Base-by-base conservation (phyloP, 805 yeast genomes). In the Metschnikowia kunwiensis region DNA sequence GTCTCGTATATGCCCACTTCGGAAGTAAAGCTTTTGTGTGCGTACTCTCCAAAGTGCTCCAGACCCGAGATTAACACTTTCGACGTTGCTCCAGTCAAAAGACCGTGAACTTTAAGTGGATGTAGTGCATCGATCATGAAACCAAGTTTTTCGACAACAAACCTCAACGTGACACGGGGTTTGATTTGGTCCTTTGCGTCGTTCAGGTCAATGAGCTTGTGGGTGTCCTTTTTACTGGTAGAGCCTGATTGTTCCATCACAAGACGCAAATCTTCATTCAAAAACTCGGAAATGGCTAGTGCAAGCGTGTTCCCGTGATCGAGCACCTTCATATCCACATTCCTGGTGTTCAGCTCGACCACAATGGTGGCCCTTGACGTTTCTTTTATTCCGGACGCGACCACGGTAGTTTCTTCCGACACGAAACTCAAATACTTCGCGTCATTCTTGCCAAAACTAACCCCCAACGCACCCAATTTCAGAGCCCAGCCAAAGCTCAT, bases 1-100 rank as follows among this genome's bases (percentile, higher is more conserved):
- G 35, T 30, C 2, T 44, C 44, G n/a, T 30, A 30, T 6, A 58
- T n/a, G 2, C 31, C 36, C 5, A 49, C 24, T 5, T 49, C 54
- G 9, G 53, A 29, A 6, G 54, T 49, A 3, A 54, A 24, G 18
- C 52, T 25, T 18, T 27, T 36, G 24, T 46, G 38, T 3, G 25
- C 17, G 28, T 33, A 40, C 5, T 38, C 31, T 20, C 20, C 32
- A 5, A 27, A 21, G n/a, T 21, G 10, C 14, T 24, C 29, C 13
- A 24, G 38, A 7, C 26, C 28, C 8, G 24, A 14, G 13, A 21
- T n/a, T n/a, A 25, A 27, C 3, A 38, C 18, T 7, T 34, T 27
- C 5, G 36, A n/a, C 4, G 12, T 33, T 14, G 35, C 38, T 7
- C 38, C 30, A n/a, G 34, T 7, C 3, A 32, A 14, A 3, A 29